phyloP scores from a whole-genome alignment of 176 grass and related monocot genomes.

The Eleusine indica region DNA sequence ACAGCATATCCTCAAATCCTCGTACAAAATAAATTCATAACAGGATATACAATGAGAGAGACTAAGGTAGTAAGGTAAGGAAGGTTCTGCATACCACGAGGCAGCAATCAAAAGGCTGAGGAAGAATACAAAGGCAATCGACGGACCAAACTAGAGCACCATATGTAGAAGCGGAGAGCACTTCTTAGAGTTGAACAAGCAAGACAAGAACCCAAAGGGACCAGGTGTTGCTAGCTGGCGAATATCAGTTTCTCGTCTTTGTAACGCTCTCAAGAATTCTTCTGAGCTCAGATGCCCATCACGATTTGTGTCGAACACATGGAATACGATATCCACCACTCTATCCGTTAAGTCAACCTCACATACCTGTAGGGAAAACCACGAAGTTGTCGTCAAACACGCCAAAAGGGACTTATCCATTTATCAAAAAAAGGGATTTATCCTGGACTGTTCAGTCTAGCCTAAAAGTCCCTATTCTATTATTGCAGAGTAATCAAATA shows the following conservation, averaged over 20 bases:
- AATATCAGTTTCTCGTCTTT: constrained; percentile 67
- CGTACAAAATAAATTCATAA: constrained; percentile 7
- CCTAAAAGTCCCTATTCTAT: background rate
- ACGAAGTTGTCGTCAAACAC: background rate
- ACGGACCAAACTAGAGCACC: constrained; percentile 6
- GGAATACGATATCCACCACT: constrained; percentile 85
- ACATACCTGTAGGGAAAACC: constrained; percentile 59
- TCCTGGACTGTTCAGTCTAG: background rate
- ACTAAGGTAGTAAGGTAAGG: background rate
- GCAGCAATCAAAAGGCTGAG: constrained; percentile 11
- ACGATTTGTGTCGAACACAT: constrained; percentile 72
- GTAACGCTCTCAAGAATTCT: constrained; percentile 80
- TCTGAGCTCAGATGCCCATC: constrained; percentile 75
- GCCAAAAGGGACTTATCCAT: background rate
- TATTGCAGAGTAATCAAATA: background rate
- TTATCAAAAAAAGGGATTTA: background rate
- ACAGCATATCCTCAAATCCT: background rate
- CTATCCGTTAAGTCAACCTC: constrained; percentile 66
- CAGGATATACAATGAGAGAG: background rate
- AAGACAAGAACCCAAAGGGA: constrained; percentile 46
- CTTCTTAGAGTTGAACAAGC: constrained; percentile 59
- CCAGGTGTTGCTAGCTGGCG: constrained; percentile 52
- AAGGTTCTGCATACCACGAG: constrained; percentile 2
- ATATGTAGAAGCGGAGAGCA: constrained; percentile 41
- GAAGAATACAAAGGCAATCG: background rate